Evolutionary conservation across 2,329 filamentous ascomycete genomes (phyloP).

Genomic region (Colletotrichum sublineola): DNA sequence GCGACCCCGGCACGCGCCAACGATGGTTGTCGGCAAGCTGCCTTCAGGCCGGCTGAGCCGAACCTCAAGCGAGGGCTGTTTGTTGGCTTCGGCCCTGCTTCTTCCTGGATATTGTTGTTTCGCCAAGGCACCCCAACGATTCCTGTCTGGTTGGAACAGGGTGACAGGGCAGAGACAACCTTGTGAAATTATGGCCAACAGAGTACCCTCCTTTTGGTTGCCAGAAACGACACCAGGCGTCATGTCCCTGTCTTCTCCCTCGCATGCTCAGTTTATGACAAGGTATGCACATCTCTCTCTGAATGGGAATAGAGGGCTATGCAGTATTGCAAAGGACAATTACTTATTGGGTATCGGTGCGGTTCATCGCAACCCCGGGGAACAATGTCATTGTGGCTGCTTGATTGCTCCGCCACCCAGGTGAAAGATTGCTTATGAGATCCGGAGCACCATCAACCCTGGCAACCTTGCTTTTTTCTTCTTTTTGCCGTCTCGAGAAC

Average conservation of each 20-base stretch:
- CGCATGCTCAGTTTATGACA: background rate
- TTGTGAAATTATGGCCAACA: background rate
- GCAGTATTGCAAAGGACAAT: conserved; percentile 9
- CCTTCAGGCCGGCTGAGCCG: background rate
- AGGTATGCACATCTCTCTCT: conserved; percentile 23
- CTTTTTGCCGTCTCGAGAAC: conserved; percentile 14
- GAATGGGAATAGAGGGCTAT: conserved; percentile 9
- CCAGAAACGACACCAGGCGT: conserved; percentile 15
- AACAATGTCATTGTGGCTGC: conserved; percentile 27
- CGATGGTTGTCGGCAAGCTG: conserved; percentile 2
- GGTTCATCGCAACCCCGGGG: conserved; percentile 35
- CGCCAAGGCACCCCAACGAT: conserved; percentile 5
- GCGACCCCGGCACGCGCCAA: conserved; percentile 31
- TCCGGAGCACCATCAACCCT: conserved; percentile 16
- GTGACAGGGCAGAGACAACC: conserved; percentile 2
- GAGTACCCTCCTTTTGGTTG: background rate
- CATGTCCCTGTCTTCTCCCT: conserved; percentile 22
- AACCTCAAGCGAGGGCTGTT: too few species aligned
- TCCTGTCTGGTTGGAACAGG: background rate
- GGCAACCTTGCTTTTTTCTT: conserved; percentile 16
- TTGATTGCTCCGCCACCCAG: conserved; percentile 30
- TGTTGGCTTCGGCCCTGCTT: conserved; percentile 9
- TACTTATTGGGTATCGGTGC: conserved; percentile 17
- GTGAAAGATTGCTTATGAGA: conserved; percentile 12
- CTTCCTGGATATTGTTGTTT: conserved; percentile 14